A percentile compares a stretch with the other conserved stretches of the same genome.
phyloP scores from a whole-genome alignment of 345 rosid species.

The Gossypium arboreum region DNA sequence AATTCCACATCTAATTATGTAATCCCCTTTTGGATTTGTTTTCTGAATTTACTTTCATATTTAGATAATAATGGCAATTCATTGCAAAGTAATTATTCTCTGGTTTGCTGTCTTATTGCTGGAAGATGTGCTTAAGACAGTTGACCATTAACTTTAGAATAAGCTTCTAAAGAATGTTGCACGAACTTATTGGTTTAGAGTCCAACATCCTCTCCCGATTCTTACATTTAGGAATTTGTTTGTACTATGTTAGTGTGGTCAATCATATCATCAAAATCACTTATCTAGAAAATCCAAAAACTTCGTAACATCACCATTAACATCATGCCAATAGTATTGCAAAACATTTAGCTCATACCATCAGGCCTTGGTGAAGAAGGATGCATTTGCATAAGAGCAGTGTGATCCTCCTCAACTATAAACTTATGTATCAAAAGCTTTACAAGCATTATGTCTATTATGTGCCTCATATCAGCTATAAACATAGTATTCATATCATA shows the following conservation, averaged over 20 bases:
- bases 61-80: background rate
- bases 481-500: background rate
- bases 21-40: background rate
- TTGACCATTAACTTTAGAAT: background rate
- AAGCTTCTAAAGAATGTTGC: background rate
- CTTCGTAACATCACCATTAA: background rate
- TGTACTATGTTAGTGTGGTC: background rate
- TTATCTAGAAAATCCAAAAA: background rate
- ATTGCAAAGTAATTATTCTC: slow-evolving; percentile 1
- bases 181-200: background rate
- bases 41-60: background rate
- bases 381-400: background rate
- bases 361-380: background rate
- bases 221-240: background rate
- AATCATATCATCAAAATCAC: background rate
- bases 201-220: background rate
- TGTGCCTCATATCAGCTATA: background rate
- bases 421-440: background rate
- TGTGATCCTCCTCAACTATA: background rate
- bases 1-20: background rate
- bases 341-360: background rate
- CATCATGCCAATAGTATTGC: background rate
- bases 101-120: background rate
- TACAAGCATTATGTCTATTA: background rate
- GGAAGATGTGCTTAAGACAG: background rate